Evolutionary conservation across 345 rosid genomes (phyloP).

Genomic region (Boechera retrofracta): DNA sequence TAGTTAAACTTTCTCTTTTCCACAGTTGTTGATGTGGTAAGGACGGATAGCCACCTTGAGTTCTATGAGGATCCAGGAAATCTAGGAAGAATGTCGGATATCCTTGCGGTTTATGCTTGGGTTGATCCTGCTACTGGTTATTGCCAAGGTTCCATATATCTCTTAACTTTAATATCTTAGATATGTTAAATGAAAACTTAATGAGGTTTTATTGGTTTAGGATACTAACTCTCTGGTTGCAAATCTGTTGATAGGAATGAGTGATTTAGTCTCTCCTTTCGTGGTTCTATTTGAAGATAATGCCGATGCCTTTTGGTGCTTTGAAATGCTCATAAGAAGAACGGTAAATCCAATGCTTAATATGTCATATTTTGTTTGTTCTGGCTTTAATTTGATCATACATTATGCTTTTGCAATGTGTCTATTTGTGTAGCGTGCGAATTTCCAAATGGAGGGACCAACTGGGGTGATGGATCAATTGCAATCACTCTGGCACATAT

Average conservation of each 20-base stretch:
- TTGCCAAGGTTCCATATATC: constrained; percentile 75
- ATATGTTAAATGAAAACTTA: constrained; percentile 1
- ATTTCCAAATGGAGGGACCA: constrained; percentile 93
- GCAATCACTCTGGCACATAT: constrained; percentile 79
- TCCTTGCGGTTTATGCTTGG: constrained; percentile 97
- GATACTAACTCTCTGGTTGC: constrained; percentile 32
- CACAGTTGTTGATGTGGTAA: constrained; percentile 92
- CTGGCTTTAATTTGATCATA: background rate
- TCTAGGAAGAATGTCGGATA: constrained; percentile 92
- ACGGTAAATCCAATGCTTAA: constrained; percentile 56
- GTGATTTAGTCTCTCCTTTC: constrained; percentile 92
- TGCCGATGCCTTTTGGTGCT: constrained; percentile 98
- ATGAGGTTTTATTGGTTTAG: constrained; percentile 4
- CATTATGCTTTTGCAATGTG: constrained; percentile 36
- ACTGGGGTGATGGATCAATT: constrained; percentile 92
- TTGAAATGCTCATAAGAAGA: constrained; percentile 96
- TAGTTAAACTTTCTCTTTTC: constrained; percentile 34
- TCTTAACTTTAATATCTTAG: background rate
- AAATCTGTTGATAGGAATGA: constrained; percentile 74
- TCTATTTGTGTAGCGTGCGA: constrained; percentile 64
- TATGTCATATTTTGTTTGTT: constrained; percentile 2
- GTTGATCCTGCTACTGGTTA: constrained; percentile 95
- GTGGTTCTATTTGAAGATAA: constrained; percentile 91
- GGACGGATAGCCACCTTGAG: constrained; percentile 93
- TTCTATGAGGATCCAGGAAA: constrained; percentile 84